These are phyloP conservation scores for Nannochloris sp. DNA, from an alignment of 139 green algal genomes.

Conservation along the genomic window DNA sequence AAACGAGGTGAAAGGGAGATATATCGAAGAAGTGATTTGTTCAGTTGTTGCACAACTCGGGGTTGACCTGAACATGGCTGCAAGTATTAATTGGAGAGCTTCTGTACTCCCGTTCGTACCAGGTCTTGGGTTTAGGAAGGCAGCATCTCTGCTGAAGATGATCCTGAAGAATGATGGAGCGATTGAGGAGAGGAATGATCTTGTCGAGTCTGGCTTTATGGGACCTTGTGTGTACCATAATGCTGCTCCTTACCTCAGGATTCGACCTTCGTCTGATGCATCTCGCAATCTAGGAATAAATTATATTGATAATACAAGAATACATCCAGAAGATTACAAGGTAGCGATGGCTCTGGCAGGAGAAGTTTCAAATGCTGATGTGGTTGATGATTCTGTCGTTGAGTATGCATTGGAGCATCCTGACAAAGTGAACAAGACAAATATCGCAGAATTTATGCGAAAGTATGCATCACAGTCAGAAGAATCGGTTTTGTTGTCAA, in stretches of 20 bases:
- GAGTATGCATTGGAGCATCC: slow-evolving; percentile 27
- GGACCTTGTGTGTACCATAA: slow-evolving; percentile 55
- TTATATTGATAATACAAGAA: slow-evolving; percentile 66
- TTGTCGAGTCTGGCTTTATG: slow-evolving; percentile 39
- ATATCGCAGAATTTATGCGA: slow-evolving; percentile 17
- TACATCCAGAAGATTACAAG: slow-evolving; percentile 61
- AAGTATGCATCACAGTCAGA: neutral
- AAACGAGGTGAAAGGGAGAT: slow-evolving; percentile 37
- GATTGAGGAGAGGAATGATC: slow-evolving; percentile 31
- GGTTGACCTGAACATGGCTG: slow-evolving; percentile 76
- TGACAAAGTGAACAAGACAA: slow-evolving; percentile 23
- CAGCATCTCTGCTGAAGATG: slow-evolving; percentile 48
- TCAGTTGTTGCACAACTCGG: slow-evolving; percentile 56
- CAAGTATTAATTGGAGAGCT: slow-evolving; percentile 54
- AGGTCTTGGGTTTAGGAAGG: slow-evolving; percentile 82
- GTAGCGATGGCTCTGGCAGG: slow-evolving; percentile 27
- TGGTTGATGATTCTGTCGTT: slow-evolving; percentile 12
- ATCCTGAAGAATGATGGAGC: slow-evolving; percentile 18
- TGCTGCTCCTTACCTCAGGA: slow-evolving; percentile 51
- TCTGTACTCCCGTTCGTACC: slow-evolving; percentile 69
- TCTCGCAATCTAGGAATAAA: slow-evolving; percentile 51
- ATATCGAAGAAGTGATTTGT: slow-evolving; percentile 42
- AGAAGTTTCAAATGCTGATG: slow-evolving; percentile 5
- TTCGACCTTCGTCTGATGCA: slow-evolving; percentile 33
- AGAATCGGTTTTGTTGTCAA: slow-evolving; percentile 26